Evolutionary conservation across 2,329 filamentous ascomycete genomes (phyloP), one percentile per base, ranked within the genome.

Genomic region (Colletotrichum horii): DNA sequence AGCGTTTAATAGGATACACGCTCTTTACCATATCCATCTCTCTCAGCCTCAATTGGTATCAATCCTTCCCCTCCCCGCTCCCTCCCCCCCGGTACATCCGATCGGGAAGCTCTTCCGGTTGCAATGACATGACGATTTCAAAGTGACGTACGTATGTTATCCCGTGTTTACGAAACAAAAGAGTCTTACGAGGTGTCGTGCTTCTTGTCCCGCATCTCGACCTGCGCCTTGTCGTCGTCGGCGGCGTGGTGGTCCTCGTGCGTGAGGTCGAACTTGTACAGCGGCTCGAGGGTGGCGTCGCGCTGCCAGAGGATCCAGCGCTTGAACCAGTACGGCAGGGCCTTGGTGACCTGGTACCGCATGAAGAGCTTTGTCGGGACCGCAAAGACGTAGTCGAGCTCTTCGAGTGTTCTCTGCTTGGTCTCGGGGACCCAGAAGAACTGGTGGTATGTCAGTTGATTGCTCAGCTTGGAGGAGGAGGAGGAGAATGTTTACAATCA

Each of bases 391-490:
- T 83, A 83, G 66, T 85, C 85, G 4, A 86, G 80, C 81, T 89
- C 88, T 77, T 89, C 88, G n/a, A 89, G 82, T 4, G 86, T 88
- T 26, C 86, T 84, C 79, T 89, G 89, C 82, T 92, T 92, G n/a
- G 91, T 92, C 80, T 92, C 91, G 1, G 90, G 89, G 9, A 92
- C 82, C 79, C 86, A 88, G 36, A 91, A 83, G 81, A 91, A 92
- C 43, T 52, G n/a, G 12, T 52, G 0, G 0, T 1, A 14, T 52
- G 43, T 52, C 1, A 52, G 43, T 14, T 14, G n/a, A 6, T 24
- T 52, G 43, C 43, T 52, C 5, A 22, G n/a, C 43, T 22, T 12
- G 9, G 6, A 22, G 30, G 19, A 48, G 43, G 19, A 48, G 43
- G n/a, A 52, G 43, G 2, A 14, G 11, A 22, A 52, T 0, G n/a